Conservation (phyloP, 306 rosid genomes). For the Psophocarpus tetragonolobus region DNA sequence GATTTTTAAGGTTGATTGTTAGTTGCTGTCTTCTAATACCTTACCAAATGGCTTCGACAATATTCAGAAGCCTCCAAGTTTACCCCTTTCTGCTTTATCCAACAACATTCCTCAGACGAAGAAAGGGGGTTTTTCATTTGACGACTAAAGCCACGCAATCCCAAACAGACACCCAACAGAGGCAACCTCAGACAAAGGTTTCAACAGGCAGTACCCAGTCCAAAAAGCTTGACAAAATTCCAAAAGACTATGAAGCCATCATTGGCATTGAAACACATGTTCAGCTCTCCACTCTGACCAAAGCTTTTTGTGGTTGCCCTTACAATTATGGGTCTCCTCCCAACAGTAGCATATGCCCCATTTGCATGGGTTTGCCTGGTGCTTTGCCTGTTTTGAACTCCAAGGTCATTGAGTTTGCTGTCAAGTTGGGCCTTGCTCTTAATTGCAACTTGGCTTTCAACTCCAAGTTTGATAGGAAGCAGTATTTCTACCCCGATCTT, state of each 20-base stretch:
- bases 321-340: slow-evolving; percentile 80
- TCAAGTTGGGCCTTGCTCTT: slow-evolving; percentile 82
- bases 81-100: slow-evolving; percentile 54
- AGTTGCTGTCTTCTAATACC: neutral
- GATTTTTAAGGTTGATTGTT: neutral
- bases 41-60: slow-evolving; percentile 59
- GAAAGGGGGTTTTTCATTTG: slow-evolving; percentile 46
- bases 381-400: slow-evolving; percentile 85
- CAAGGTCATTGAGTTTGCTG: slow-evolving; percentile 73
- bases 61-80: slow-evolving; percentile 65
- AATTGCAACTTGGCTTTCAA: slow-evolving; percentile 76
- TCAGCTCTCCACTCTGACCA: slow-evolving; percentile 85
- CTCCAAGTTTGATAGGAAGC: slow-evolving; percentile 96
- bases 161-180: slow-evolving; percentile 65
- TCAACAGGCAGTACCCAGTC: slow-evolving; percentile 53
- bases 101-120: slow-evolving; percentile 48
- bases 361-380: slow-evolving; percentile 98
- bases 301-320: slow-evolving; percentile 89
- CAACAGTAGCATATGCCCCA: slow-evolving; percentile 72
- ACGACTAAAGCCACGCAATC: slow-evolving; percentile 59
- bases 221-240: slow-evolving; percentile 52
- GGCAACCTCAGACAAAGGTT: slow-evolving; percentile 49
- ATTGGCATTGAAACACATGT: slow-evolving; percentile 95
- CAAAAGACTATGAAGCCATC: slow-evolving; percentile 72
- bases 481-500: slow-evolving; percentile 92